Evolutionary conservation across 2,329 filamentous ascomycete genomes (phyloP).

Genomic region (Coleophoma crateriformis): DNA sequence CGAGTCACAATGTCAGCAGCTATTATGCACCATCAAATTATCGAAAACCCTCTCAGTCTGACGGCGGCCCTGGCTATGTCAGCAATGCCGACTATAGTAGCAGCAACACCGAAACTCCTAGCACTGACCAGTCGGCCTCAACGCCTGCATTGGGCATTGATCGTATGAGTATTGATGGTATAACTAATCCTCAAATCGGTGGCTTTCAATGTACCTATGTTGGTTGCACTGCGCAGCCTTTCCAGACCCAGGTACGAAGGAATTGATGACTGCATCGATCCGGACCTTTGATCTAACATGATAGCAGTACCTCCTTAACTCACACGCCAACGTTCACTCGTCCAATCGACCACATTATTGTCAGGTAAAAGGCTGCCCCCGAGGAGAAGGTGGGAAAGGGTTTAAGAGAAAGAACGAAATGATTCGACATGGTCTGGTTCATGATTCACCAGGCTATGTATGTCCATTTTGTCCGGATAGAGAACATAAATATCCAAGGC

Average conservation of each 20-base stretch:
- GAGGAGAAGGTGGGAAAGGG: constrained; percentile 58
- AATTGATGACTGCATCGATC: background rate
- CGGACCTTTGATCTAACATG: constrained; percentile 3
- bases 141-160: constrained; percentile 41
- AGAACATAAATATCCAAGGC: constrained; percentile 90
- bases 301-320: constrained; percentile 63
- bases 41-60: constrained; percentile 19
- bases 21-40: constrained; percentile 10
- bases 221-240: constrained; percentile 66
- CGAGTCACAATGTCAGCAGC: constrained; percentile 10
- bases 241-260: constrained; percentile 61
- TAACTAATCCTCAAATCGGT: constrained; percentile 47
- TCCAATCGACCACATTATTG: constrained; percentile 62
- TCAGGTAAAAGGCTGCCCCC: constrained; percentile 54
- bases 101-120: constrained; percentile 38
- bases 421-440: constrained; percentile 78
- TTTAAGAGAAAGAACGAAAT: constrained; percentile 72
- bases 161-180: constrained; percentile 53
- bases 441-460: constrained; percentile 89
- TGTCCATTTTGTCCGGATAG: constrained; percentile 94
- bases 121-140: constrained; percentile 36
- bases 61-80: constrained; percentile 15
- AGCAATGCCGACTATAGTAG: constrained; percentile 20
- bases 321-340: constrained; percentile 69
- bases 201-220: constrained; percentile 52